Evolutionary conservation across 805 yeast species (phyloP).

Genomic region (Myxozyma monticola): DNA sequence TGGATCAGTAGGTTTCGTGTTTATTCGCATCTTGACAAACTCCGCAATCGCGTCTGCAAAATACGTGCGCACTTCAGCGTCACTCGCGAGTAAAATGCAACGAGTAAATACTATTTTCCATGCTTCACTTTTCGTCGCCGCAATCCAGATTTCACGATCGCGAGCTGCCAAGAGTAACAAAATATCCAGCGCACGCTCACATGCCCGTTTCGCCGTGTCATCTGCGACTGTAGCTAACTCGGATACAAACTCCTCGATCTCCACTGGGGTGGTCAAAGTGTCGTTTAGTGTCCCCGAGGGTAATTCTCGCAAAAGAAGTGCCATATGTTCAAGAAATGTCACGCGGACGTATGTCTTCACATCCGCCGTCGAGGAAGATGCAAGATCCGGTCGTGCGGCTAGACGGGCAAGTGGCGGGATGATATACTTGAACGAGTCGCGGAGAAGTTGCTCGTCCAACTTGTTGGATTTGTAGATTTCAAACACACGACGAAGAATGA

Average conservation of each 20-base stretch:
- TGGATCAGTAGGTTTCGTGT: not conserved
- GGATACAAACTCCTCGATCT: conserved; percentile 1
- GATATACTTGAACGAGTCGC: conserved; percentile 3
- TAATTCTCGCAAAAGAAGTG: conserved; percentile 8
- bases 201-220: not conserved
- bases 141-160: conserved; percentile 9
- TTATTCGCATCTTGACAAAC: not conserved
- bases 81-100: conserved; percentile 3
- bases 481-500: conserved; percentile 4
- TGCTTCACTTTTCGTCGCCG: not conserved
- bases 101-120: conserved; percentile 5
- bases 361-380: not conserved
- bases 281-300: not conserved
- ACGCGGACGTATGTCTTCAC: conserved; percentile 10
- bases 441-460: not conserved
- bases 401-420: conserved; percentile 1
- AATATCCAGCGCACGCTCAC: conserved; percentile 13
- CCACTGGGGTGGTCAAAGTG: not conserved
- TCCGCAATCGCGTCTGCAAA: conserved; percentile 5
- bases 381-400: conserved; percentile 5
- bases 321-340: conserved; percentile 2
- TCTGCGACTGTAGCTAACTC: conserved; percentile 7
- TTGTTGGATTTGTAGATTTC: not conserved
- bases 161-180: conserved; percentile 3
- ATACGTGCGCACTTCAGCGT: conserved; percentile 9